Evolutionary conservation across 108 stramenopile species (phyloP), one percentile per base, ranked within the genome.

Genomic region (Cyclostephanos tholiformis): DNA sequence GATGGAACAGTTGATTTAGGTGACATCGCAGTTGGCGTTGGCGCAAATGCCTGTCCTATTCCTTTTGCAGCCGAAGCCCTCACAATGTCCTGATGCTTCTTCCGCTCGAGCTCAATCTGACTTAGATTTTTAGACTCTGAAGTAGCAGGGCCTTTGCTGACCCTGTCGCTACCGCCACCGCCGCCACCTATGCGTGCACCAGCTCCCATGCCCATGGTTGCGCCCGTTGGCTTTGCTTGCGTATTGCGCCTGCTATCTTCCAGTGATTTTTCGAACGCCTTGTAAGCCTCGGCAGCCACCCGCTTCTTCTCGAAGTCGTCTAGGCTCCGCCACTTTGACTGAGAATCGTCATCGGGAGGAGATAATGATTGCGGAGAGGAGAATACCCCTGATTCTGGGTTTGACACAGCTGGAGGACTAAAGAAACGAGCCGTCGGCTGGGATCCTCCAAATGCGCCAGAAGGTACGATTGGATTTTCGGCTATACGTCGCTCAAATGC

Each of bases 281-380:
- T 72, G 60, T 80, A 80, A 0, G 79, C 79, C 49, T 80, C 68
- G 50, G 79, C 72, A 30, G 79, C 79, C 16, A 80, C 72, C 13
- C 79, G 67, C 63, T 80, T 80, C 67, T 80, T 80, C 67, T 80
- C 79, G 5, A 56, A 38, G 11, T 80, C 79, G 50, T 80, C 79
- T 38, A 80, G 46, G 56, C 60, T 72, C 50, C 48, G 66, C 79
- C 79, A 80, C 60, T 80, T 80, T 29, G 79, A 55, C 61, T 80
- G 79, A 20, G 72, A 17, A 55, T 80, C 79, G 12, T 74, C 63
- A n/a, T 80, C 66, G 48, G 65, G 71, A 12, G 71, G 62, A 51
- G 46, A 29, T 11, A 36, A 27, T 30, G 59, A 44, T 36, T 25
- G 16, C 22, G 77, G 41, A 35, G 77, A 46, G 26, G 53, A 55